Percentiles rank a stretch among this genome's conserved stretches.
Conservation (phyloP, 768 basidiomycete species). For the Lactarius quietus region DNA sequence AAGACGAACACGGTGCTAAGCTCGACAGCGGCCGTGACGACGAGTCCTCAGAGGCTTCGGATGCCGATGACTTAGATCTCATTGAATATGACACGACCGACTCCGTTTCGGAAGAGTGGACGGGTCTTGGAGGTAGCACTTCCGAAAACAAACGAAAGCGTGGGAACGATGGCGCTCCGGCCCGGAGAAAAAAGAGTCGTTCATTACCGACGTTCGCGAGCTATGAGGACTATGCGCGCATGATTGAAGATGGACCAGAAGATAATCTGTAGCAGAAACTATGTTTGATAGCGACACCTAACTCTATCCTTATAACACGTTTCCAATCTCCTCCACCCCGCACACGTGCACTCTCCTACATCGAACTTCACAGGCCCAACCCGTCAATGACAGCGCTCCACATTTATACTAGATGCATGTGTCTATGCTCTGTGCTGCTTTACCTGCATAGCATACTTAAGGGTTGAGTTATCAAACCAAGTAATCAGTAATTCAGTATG, state of each 20-base stretch:
- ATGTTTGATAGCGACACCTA: not conserved
- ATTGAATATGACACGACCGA: conserved; percentile 59
- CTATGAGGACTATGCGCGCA: conserved; percentile 80
- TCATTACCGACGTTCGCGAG: conserved; percentile 78
- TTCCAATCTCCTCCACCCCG: not conserved
- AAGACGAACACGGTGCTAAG: conserved; percentile 30
- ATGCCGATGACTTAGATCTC: conserved; percentile 67
- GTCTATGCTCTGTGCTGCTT: no score
- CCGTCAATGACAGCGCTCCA: no score
- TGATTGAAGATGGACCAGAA: conserved; percentile 78
- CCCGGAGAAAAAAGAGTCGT: conserved; percentile 63
- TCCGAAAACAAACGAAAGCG: conserved; percentile 40
- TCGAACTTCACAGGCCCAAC: no score
- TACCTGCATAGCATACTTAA: no score
- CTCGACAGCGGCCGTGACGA: conserved; percentile 31
- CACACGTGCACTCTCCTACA: no score
- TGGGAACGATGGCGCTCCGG: conserved; percentile 37
- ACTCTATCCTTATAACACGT: not conserved
- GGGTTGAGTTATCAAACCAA: no score
- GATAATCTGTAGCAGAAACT: conserved; percentile 47
- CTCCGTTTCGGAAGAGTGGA: conserved; percentile 50
- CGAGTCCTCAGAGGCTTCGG: conserved; percentile 56
- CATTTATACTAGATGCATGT: no score
- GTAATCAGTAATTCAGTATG: no score
- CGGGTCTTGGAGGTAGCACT: conserved; percentile 39